These are phyloP conservation scores for Taiwanofungus camphoratus DNA, from an alignment of 1,284 basidiomycete genomes.

Conservation along the genomic window DNA sequence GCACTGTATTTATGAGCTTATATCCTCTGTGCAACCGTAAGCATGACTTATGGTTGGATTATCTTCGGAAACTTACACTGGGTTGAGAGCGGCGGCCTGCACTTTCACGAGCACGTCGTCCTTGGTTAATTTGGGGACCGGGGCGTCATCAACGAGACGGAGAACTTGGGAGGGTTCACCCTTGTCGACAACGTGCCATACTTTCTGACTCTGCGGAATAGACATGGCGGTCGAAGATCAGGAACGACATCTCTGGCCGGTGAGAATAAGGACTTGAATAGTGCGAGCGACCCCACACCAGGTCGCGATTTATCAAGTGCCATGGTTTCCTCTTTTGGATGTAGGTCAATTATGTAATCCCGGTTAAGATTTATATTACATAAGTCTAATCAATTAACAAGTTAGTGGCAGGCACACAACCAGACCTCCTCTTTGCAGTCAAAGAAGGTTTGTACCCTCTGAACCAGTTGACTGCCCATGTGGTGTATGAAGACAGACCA, in stretches of 20 bases:
- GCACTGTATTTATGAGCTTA: slow-evolving; percentile 49
- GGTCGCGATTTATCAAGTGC: too few relatives aligned
- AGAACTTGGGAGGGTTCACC: slow-evolving; percentile 42
- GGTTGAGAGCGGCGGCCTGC: slow-evolving; percentile 62
- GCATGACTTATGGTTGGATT: not conserved
- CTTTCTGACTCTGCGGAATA: slow-evolving; percentile 23
- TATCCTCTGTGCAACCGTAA: slow-evolving; percentile 39
- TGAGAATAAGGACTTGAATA: too few relatives aligned
- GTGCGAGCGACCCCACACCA: too few relatives aligned
- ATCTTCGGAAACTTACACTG: slow-evolving; percentile 39
- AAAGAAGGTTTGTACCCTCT: slow-evolving; percentile 24
- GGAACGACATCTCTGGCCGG: too few relatives aligned
- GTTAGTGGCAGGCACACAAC: too few relatives aligned
- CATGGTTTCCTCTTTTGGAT: too few relatives aligned
- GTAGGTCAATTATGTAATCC: too few relatives aligned
- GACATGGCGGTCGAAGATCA: slow-evolving; percentile 1
- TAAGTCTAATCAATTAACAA: too few relatives aligned
- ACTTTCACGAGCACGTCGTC: slow-evolving; percentile 58
- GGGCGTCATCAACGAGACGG: slow-evolving; percentile 36
- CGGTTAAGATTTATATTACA: too few relatives aligned
- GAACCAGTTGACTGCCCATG: slow-evolving; percentile 26
- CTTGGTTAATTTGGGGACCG: slow-evolving; percentile 38
- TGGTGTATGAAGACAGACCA: slow-evolving; percentile 20
- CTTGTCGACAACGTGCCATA: slow-evolving; percentile 28
- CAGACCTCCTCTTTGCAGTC: too few relatives aligned